Percentiles rank a stretch among this genome's conserved stretches.
phyloP scores from a whole-genome alignment of 805 yeast species.

The Ogataea neopini region DNA sequence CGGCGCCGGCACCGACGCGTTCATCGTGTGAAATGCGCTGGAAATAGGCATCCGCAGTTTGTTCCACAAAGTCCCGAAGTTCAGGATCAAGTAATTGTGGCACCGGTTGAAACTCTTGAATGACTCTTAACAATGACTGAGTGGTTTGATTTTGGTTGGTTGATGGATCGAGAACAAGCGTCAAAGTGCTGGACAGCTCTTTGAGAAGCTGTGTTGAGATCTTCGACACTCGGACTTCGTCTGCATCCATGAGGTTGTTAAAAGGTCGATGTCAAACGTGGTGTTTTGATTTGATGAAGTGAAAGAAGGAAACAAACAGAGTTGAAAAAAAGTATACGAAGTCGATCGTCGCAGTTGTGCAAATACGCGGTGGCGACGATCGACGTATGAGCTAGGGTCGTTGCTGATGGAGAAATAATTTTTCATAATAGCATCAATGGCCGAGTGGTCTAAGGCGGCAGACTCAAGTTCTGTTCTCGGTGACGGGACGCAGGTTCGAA shows the following conservation, averaged over 20 bases:
- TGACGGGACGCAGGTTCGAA: no score
- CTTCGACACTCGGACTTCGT: slow-evolving; percentile 33
- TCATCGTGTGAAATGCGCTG: neutral
- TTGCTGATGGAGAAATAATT: neutral
- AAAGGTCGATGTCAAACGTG: neutral
- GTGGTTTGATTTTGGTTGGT: neutral
- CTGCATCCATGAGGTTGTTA: slow-evolving; percentile 31
- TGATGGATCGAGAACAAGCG: neutral
- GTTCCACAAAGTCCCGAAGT: slow-evolving; percentile 37
- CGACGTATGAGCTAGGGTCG: neutral
- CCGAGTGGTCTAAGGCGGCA: no score
- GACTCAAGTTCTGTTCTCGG: no score
- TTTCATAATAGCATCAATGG: no score
- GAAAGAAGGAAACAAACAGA: neutral
- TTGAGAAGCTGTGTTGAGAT: slow-evolving; percentile 27
- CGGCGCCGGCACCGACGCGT: slow-evolving; percentile 7
- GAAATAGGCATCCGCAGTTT: slow-evolving; percentile 32
- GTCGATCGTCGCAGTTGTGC: slow-evolving; percentile 3
- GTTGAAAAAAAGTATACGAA: neutral
- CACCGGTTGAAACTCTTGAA: slow-evolving; percentile 53
- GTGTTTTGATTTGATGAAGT: neutral
- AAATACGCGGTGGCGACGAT: neutral
- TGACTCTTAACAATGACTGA: slow-evolving; percentile 22
- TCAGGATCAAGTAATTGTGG: slow-evolving; percentile 52
- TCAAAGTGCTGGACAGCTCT: slow-evolving; percentile 18